Evolutionary conservation across 495 filamentous ascomycete genomes (phyloP), one percentile per base, ranked within the genome.

Genomic region (Trypethelium eluteriae): DNA sequence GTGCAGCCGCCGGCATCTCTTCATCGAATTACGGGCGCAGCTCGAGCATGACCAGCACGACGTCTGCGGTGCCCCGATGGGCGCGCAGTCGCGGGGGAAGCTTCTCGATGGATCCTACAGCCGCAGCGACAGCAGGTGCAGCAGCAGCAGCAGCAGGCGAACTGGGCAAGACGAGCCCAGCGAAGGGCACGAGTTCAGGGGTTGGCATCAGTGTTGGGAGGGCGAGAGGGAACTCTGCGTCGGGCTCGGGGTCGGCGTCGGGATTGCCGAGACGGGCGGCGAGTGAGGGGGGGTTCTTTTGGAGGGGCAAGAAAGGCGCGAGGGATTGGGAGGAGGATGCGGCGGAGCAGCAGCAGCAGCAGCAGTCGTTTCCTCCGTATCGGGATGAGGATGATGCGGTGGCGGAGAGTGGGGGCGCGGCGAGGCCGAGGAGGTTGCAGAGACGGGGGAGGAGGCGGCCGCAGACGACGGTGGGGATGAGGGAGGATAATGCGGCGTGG

Each of bases 271-370:
- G 83, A 3, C 80, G 86, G 64, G 80, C 85, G 7, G 83, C 83
- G 9, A 83, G 79, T 47, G 84, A 86, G 25, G 85, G 85, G 0
- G 83, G 83, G 5, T 82, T 81, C 38, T 70, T 89, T 44, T 86
- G 86, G 79, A 76, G 81, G 50, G 78, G 80, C 14, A 86, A 84
- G 73, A 83, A 87, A 53, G 74, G 73, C n/a, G 67, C 70, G 47
- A 34, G 70, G 10, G 73, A 76, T 64, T 74, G 78, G 73, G 66
- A 70, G 32, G 67, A 75, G 62, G 67, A 71, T 14, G 65, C 70
- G 35, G 36, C 69, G 62, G 67, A 68, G 35, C 25, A 25, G 25
- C 25, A 25, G 25, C 25, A 25, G 25, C 25, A 25, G 25, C 25
- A 25, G 25, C 25, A 66, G 39, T 0, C 7, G 38, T 70, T 65